A percentile compares a stretch with the other conserved stretches of the same genome.
Conservation (phyloP, 2,329 filamentous ascomycete species). For the Xylariaceae sp. region DNA sequence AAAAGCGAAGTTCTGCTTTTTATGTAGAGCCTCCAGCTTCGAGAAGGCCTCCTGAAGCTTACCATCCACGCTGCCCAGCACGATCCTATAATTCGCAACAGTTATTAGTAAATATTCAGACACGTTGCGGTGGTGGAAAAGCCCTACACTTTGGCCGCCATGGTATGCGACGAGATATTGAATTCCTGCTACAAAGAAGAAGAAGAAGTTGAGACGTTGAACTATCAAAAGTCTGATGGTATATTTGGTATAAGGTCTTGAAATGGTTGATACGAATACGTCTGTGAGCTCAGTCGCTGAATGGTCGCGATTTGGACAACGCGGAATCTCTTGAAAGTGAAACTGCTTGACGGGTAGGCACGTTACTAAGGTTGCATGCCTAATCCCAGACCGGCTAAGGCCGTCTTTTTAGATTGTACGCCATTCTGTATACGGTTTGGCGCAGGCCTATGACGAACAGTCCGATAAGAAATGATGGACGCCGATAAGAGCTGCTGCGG, state of each 20-base stretch:
- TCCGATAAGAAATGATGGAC: not conserved
- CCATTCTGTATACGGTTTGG: no score
- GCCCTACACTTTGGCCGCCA: constrained; percentile 48
- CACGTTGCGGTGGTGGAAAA: constrained; percentile 12
- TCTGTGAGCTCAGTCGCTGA: not conserved
- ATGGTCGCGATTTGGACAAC: not conserved
- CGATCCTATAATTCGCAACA: constrained; percentile 50
- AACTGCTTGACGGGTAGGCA: not conserved
- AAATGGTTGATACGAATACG: not conserved
- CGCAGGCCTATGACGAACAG: no score
- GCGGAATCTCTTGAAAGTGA: not conserved
- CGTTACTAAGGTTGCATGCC: no score
- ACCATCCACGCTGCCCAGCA: constrained; percentile 78
- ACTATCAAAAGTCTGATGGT: not conserved
- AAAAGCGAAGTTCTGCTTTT: constrained; percentile 83
- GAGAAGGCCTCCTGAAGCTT: constrained; percentile 69
- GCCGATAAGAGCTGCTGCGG: not conserved
- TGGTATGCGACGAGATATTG: constrained; percentile 24
- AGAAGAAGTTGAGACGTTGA: not conserved
- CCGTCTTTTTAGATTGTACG: no score
- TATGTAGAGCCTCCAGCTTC: constrained; percentile 74
- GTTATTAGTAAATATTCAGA: constrained; percentile 3
- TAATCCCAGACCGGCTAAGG: no score
- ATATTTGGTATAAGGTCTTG: not conserved
- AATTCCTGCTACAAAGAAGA: not conserved